A percentile compares a stretch with the other conserved stretches of the same genome.
These are phyloP conservation scores for Stereum hirsutum DNA, from an alignment of 1,284 basidiomycete species.

Conservation along the genomic window DNA sequence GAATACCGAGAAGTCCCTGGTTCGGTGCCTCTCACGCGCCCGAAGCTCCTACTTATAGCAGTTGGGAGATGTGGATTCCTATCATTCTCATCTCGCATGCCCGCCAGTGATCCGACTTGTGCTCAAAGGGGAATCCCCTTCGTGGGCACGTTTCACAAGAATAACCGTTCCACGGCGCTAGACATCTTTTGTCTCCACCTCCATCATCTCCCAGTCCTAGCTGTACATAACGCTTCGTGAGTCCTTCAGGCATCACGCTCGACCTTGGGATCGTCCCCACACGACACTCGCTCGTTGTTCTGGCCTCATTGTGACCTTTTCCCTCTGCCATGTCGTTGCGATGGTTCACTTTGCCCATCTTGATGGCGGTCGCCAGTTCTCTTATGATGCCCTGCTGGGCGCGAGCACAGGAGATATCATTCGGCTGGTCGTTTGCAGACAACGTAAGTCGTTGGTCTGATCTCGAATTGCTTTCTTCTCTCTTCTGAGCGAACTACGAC, in stretches of 20 bases:
- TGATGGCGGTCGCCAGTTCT: background rate
- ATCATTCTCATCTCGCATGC: too few species aligned
- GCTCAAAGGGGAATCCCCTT: too few species aligned
- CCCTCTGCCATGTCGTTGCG: background rate
- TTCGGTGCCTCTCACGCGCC: too few species aligned
- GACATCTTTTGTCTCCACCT: background rate
- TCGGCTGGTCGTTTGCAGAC: slow-evolving; percentile 17
- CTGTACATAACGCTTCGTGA: background rate
- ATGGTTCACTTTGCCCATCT: background rate
- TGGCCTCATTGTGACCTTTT: too few species aligned
- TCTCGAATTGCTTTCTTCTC: background rate
- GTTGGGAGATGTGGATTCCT: too few species aligned
- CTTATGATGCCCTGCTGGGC: background rate
- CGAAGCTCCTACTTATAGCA: too few species aligned
- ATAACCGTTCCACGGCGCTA: background rate
- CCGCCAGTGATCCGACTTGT: too few species aligned
- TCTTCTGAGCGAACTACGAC: background rate
- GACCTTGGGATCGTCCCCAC: background rate
- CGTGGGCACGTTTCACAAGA: too few species aligned
- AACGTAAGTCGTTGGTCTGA: slow-evolving; percentile 9
- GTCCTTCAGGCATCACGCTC: background rate
- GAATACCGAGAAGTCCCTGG: too few species aligned
- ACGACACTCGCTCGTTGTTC: too few species aligned
- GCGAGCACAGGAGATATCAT: slow-evolving; percentile 11
- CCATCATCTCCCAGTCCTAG: background rate